Evolutionary conservation across 768 basidiomycete genomes (phyloP).

Genomic region (Leucocoprinus sp.): DNA sequence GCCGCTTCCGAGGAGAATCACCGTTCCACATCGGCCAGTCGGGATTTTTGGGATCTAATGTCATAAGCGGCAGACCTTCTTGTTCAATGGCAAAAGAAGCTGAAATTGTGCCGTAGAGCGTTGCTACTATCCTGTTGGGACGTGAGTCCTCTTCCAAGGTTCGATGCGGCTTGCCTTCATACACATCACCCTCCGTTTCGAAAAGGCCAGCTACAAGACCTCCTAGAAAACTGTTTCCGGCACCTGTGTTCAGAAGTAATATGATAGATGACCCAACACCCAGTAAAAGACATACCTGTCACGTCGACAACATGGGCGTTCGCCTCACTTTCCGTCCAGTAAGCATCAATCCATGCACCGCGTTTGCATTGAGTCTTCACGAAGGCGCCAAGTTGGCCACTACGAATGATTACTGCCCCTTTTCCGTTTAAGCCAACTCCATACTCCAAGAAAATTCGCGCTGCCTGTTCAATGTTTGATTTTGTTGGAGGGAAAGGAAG

Average conservation of each 20-base stretch:
- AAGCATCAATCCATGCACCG: constrained; percentile 65
- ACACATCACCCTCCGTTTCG: constrained; percentile 48
- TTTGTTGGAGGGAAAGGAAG: constrained; percentile 40
- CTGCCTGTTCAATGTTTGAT: constrained; percentile 57
- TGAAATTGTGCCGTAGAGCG: constrained; percentile 69
- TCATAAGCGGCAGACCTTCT: constrained; percentile 56
- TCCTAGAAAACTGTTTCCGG: constrained; percentile 87
- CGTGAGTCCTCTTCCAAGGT: background rate
- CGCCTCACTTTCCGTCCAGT: constrained; percentile 40
- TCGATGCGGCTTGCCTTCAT: constrained; percentile 43
- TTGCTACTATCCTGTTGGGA: constrained; percentile 35
- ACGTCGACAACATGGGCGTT: constrained; percentile 62
- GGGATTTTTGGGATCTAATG: constrained; percentile 18
- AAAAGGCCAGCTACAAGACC: constrained; percentile 71
- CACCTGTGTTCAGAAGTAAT: constrained; percentile 40
- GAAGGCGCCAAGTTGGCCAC: constrained; percentile 67
- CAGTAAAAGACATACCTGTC: constrained; percentile 43
- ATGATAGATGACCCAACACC: constrained; percentile 7
- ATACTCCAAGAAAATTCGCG: constrained; percentile 49
- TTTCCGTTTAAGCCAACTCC: constrained; percentile 41
- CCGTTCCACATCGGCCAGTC: constrained; percentile 53
- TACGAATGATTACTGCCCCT: constrained; percentile 67
- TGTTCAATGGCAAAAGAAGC: constrained; percentile 84
- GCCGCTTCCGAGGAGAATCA: constrained; percentile 52
- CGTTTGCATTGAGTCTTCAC: constrained; percentile 33